Base-by-base conservation (phyloP, 805 yeast species). In the Candida morakotiae region DNA sequence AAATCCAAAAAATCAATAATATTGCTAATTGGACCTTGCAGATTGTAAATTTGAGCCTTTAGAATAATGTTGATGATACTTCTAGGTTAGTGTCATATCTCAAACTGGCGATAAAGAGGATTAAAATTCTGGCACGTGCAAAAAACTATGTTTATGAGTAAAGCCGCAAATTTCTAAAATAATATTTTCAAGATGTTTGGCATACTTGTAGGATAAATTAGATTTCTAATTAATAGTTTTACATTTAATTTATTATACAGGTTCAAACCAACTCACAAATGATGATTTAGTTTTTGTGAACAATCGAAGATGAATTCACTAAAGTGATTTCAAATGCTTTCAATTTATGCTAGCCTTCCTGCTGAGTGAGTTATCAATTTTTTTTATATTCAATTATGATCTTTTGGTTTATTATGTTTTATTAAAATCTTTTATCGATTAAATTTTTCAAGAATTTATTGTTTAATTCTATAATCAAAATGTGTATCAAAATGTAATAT, bases 251-350 rank as follows among this genome's bases (percentile, higher is more conserved):
- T 32, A 31, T 5, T 11, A 14, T 28, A 22, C 35, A 15, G 35
- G 35, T 32, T 32, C 35, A 25, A 31, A 16, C 33, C 33, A 19
- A 23, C 35, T 32, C 25, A 25, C 35, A 19, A 15, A 32, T 32
- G 35, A 32, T 26, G 35, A 32, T 32, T 32, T 32, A 32, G 35
- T 26, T 26, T 26, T 26, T 17, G 35, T 32, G 35, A 32, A 32
- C 35, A 32, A 32, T 32, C 25, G 25, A 32, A 22, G 35, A 26
- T 32, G 35, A 32, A 23, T 32, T 32, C 35, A 26, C 28, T 5
- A 13, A n/a, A 13, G 28, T 26, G 28, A 9, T 26, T 9, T 26
- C 28, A 26, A 26, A 15, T 26, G 28, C 28, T 26, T 26, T 26
- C 28, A 26, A 9, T 26, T 26, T 26, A 26, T 26, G 28, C 28